Evolutionary conservation across 2,329 filamentous ascomycete species (phyloP), one percentile per base, ranked within the genome.

Genomic region (Parastagonospora nodorum): DNA sequence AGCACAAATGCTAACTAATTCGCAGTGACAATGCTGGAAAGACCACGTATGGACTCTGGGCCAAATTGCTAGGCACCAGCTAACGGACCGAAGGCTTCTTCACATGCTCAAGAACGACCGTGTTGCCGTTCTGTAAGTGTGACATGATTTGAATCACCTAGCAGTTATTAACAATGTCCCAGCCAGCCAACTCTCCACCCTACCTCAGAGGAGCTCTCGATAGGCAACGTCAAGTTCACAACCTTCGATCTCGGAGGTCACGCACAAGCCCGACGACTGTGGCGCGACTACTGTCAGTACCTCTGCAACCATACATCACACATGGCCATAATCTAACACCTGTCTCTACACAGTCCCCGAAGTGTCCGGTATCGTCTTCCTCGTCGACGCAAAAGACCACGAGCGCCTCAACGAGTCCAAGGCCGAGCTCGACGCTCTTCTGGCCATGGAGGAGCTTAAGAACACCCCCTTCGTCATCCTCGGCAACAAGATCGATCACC

Each of bases 401-500:
- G 93, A 97, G 80, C 91, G 94, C 64, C 90, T 99, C 75, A 75
- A 83, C 68, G 94, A 99, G 81, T 89, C 92, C 72, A 97, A 97
- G 82, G 93, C 89, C 67, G 94, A 99, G 81, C 89, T 99, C 57
- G 94, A 99, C 72, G 92, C 75, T 8, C 88, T 97, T 45, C 84
- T 99, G 63, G 87, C 90, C 57, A 97, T 99, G 93, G 94, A 99
- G 79, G 93, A 97, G 74, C 85, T 99, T 33, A 81, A 86, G 74
- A 97, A 96, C 82, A 94, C 96, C 8, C 94, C 94, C 47, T 97
- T 97, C 76, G 85, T 97, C 55, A 86, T 99, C 66, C 85, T 99
- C 58, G 94, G 94, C 67, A 99, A 99, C 86, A 99, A 99, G 86
- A 99, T 99, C 76, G 94, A 99, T 77, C 92, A 97, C 80, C 92